Evolutionary conservation across 1,284 basidiomycete genomes (phyloP), one percentile per base, ranked within the genome.

Genomic region (Trichosporon ovoides): DNA sequence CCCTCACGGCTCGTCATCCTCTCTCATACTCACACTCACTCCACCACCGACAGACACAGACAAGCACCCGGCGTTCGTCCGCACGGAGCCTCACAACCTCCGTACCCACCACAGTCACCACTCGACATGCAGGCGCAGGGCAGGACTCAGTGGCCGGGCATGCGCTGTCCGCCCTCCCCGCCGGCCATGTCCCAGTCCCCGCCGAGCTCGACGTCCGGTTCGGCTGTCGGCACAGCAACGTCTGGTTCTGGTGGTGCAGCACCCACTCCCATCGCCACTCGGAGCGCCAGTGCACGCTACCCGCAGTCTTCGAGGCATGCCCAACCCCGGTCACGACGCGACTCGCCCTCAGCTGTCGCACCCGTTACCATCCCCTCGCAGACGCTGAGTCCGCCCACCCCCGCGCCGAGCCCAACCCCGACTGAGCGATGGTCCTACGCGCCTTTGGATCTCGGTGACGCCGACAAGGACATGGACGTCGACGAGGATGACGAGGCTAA

Each of bases 361-460:
- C 61, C 61, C 34, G 61, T 63, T 51, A 60, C 55, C 18, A 63
- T 63, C 38, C 61, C 61, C 4, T 16, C 58, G 5, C 61, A 63
- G 52, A 59, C 61, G 13, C 38, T 63, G 31, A 60, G 58, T 20
- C 61, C 61, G 18, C 61, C 61, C 7, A 63, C 61, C 2, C 61
- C 61, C 3, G 61, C 61, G 1, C 61, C 61, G 14, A 60, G 58
- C 46, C 61, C 61, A 3, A 63, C 61, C 0, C 61, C 61, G 1
- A 63, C 61, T 10, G 61, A 63, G 36, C 55, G 58, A 3, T 56
- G 61, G 58, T 28, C 38, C 18, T 58, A 60, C 28, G 54, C 35
- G 13, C 43, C 58, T 7, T 46, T 60, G 12, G 35, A 43, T 3
- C 28, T 55, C 18, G 53, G 22, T 28, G 57, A 38, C 35, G 22